A percentile compares a stretch with the other conserved stretches of the same genome.
phyloP scores from a whole-genome alignment of 257 asterid genomes.

The Solanum dulcamara region DNA sequence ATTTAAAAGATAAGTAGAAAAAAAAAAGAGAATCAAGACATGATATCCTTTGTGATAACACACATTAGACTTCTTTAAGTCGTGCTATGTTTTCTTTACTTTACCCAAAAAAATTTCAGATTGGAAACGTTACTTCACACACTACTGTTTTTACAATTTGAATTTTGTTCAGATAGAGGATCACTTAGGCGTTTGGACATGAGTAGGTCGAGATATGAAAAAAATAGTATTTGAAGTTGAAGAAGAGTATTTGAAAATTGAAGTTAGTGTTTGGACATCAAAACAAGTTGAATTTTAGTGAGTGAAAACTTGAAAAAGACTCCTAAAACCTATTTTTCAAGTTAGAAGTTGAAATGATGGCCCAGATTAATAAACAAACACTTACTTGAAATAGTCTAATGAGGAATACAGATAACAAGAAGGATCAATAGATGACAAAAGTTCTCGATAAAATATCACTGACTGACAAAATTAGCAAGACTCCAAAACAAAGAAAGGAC shows the following conservation, averaged over 20 bases:
- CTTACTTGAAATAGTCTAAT: background rate
- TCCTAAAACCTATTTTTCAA: background rate
- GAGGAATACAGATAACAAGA: slow-evolving; percentile 32
- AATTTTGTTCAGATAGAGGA: slow-evolving; percentile 13
- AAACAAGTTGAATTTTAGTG: background rate
- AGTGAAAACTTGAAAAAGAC: background rate
- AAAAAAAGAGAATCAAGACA: slow-evolving; percentile 10
- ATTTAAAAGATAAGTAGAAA: slow-evolving; percentile 12
- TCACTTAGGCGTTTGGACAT: background rate
- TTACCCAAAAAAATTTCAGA: slow-evolving; percentile 16
- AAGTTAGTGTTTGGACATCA: background rate
- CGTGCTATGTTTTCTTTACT: slow-evolving; percentile 16
- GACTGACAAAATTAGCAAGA: background rate
- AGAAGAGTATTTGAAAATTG: background rate
- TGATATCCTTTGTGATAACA: slow-evolving; percentile 14
- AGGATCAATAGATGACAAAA: slow-evolving; percentile 1
- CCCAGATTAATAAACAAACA: background rate
- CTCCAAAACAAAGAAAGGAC: background rate
- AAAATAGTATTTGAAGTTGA: background rate
- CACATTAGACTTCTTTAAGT: background rate
- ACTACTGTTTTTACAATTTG: slow-evolving; percentile 5
- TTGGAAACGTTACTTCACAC: slow-evolving; percentile 12
- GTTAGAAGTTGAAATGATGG: background rate
- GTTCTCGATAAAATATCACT: background rate
- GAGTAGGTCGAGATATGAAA: background rate